A percentile compares a stretch with the other conserved stretches of the same genome.
Conservation (phyloP, 768 basidiomycete genomes). For the Chalciporus sphaerocephalus region DNA sequence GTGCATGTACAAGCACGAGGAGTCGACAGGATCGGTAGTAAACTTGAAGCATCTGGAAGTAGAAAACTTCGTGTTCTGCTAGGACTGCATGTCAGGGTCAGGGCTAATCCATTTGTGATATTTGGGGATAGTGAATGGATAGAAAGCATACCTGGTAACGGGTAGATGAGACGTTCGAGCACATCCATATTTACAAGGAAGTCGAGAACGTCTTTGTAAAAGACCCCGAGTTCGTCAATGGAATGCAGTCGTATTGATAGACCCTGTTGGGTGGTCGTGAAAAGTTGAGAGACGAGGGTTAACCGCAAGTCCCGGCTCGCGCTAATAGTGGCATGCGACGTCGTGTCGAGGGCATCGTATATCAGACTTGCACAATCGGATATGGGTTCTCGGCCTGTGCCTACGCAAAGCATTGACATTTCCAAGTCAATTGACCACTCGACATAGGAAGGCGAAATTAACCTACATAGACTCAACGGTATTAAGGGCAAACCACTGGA, state of each 20-base stretch:
- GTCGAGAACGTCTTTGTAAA: conserved; percentile 33
- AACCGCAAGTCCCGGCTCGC: conserved; percentile 35
- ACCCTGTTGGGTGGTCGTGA: conserved; percentile 31
- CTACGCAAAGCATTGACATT: conserved; percentile 37
- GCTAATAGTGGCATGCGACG: conserved; percentile 18
- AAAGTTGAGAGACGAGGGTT: conserved; percentile 35
- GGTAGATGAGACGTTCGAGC: conserved; percentile 35
- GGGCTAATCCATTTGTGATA: conserved; percentile 9
- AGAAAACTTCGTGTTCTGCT: conserved; percentile 39
- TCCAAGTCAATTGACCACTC: background rate
- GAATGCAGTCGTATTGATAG: conserved; percentile 29
- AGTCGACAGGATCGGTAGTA: conserved; percentile 41
- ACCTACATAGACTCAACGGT: conserved; percentile 38
- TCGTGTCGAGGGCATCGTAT: conserved; percentile 29
- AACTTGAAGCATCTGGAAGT: conserved; percentile 39
- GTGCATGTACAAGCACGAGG: conserved; percentile 35
- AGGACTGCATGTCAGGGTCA: conserved; percentile 35
- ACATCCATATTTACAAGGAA: conserved; percentile 34
- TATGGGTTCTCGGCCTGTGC: conserved; percentile 40
- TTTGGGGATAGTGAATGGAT: background rate
- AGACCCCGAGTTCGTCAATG: conserved; percentile 26
- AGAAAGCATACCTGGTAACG: conserved; percentile 33
- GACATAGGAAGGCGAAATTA: background rate
- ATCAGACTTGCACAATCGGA: conserved; percentile 32
- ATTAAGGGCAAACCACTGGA: conserved; percentile 40